Conservation (phyloP, 2,329 filamentous ascomycete genomes). For the Pseudocercospora musae region DNA sequence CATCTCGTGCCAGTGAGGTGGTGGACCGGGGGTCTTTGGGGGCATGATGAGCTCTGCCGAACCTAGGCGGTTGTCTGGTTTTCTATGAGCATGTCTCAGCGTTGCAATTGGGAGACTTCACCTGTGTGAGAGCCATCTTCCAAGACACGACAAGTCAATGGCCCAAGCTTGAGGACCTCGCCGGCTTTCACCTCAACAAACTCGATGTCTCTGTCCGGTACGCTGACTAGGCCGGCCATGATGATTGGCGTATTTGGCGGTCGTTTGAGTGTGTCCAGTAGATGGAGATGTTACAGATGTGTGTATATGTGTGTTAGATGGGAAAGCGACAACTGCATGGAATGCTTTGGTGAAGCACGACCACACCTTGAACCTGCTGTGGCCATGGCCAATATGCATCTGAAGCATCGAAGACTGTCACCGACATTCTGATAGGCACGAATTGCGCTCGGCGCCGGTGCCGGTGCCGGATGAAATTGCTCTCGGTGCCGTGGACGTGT, state of each 20-base stretch:
- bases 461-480: not conserved
- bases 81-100: not conserved
- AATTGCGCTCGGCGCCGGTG: not conserved
- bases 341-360: not conserved
- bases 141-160: conserved; percentile 50
- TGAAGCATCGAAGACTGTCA: not conserved
- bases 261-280: not conserved
- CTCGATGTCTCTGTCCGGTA: conserved; percentile 46
- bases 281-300: too few relatives aligned
- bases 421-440: not conserved
- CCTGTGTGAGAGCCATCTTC: conserved; percentile 52
- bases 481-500: not conserved
- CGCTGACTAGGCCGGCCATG: conserved; percentile 30
- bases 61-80: conserved; percentile 48
- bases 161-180: conserved; percentile 50
- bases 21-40: conserved; percentile 46
- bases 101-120: conserved; percentile 22
- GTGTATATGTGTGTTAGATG: not conserved
- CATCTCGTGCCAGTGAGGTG: conserved; percentile 56
- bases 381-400: not conserved
- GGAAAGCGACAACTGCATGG: not conserved
- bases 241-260: not conserved
- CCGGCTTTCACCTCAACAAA: conserved; percentile 49
- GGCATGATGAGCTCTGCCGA: conserved; percentile 50
- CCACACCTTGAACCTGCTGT: not conserved